Evolutionary conservation across 129 eudicot genomes (phyloP).

Genomic region (Helichrysum umbraculigerum): DNA sequence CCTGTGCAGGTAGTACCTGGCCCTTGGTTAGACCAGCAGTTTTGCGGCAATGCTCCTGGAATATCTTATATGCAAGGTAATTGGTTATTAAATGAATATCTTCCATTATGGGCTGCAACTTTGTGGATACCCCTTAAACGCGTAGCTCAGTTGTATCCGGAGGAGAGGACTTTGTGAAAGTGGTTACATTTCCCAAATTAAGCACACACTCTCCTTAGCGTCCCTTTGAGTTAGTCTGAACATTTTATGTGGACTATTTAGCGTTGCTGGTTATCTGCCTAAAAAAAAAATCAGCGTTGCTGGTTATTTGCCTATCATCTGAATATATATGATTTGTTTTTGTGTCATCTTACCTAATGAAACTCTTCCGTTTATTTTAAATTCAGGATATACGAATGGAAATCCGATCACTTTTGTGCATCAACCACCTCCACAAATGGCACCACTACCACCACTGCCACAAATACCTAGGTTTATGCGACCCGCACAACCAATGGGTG

Average conservation of each 20-base stretch:
- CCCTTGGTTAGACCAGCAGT: slow-evolving; percentile 73
- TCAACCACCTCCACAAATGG: slow-evolving; percentile 33
- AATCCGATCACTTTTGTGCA: slow-evolving; percentile 52
- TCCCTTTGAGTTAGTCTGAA: too few relatives aligned
- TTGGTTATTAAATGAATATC: not conserved
- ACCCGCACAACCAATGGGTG: slow-evolving; percentile 53
- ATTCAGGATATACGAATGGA: slow-evolving; percentile 54
- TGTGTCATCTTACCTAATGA: not conserved
- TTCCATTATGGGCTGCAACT: not conserved
- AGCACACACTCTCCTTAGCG: too few relatives aligned
- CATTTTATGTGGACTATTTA: too few relatives aligned
- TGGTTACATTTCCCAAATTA: too few relatives aligned
- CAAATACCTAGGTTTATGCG: slow-evolving; percentile 52
- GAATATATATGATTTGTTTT: not conserved
- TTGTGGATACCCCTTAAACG: too few relatives aligned
- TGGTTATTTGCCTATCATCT: not conserved
- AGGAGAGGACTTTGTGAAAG: too few relatives aligned
- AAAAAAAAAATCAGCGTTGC: too few relatives aligned
- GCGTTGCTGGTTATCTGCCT: too few relatives aligned
- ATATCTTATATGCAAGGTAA: slow-evolving; percentile 63
- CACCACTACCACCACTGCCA: slow-evolving; percentile 48
- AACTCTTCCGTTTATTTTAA: not conserved
- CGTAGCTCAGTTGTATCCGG: too few relatives aligned
- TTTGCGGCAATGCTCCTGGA: slow-evolving; percentile 37
- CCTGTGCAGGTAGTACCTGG: slow-evolving; percentile 48